A percentile compares a stretch with the other conserved stretches of the same genome.
phyloP scores from a whole-genome alignment of 2,329 filamentous ascomycete species.

The Fusarium anguioides region DNA sequence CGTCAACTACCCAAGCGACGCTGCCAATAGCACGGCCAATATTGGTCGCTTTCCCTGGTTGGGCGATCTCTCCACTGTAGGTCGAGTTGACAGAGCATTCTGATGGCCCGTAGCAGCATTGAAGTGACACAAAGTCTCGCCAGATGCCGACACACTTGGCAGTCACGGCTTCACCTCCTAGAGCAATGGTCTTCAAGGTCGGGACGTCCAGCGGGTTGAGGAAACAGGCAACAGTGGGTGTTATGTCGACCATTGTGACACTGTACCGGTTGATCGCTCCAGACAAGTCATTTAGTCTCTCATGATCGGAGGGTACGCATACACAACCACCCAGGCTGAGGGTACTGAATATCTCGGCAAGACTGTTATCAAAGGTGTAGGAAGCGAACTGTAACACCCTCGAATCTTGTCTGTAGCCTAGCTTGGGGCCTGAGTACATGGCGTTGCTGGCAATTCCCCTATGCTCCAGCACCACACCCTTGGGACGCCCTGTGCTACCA shows the following conservation, averaged over 20 bases:
- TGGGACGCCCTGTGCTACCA: conserved; percentile 28
- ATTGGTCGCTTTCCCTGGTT: conserved; percentile 29
- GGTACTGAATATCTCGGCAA: conserved; percentile 30
- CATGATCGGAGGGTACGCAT: conserved; percentile 34
- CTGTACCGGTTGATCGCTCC: conserved; percentile 23
- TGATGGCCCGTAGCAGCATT: conserved; percentile 31
- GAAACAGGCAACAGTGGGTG: conserved; percentile 33
- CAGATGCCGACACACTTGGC: conserved; percentile 32
- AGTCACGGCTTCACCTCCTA: conserved; percentile 33
- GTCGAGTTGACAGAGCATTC: conserved; percentile 35
- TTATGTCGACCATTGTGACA: conserved; percentile 30
- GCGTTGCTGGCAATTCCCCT: conserved; percentile 25
- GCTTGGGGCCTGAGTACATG: conserved; percentile 10
- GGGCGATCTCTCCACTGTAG: conserved; percentile 9
- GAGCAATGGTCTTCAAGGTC: conserved; percentile 25
- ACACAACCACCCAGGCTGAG: conserved; percentile 25
- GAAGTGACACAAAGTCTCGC: conserved; percentile 30
- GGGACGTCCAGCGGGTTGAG: conserved; percentile 21
- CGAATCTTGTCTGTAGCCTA: conserved; percentile 22
- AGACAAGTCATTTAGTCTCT: conserved; percentile 27
- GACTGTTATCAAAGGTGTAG: conserved; percentile 36
- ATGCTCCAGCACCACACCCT: conserved; percentile 35
- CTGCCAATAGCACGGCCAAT: conserved; percentile 32
- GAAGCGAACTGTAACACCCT: conserved; percentile 36
- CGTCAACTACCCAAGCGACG: conserved; percentile 30